These are phyloP conservation scores for Oryza punctata DNA, from an alignment of 176 grass and related monocot species.

Conservation along the genomic window DNA sequence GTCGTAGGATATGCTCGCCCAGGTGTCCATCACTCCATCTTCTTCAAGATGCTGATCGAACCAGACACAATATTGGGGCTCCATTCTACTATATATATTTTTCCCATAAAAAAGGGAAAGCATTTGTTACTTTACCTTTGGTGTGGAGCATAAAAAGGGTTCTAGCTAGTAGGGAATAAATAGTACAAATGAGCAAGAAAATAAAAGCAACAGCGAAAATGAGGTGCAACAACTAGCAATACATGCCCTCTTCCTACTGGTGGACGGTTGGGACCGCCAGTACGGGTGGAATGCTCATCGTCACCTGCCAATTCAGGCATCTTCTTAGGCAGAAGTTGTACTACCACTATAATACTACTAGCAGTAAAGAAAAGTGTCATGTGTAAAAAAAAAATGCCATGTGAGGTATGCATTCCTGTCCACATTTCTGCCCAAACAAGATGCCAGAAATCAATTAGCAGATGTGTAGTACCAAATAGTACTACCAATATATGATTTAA, in stretches of 20 bases:
- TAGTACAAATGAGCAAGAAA: not conserved
- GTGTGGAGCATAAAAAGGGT: not conserved
- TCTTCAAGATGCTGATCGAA: not conserved
- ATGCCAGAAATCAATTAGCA: not conserved
- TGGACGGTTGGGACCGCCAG: not conserved
- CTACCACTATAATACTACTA: too few relatives aligned
- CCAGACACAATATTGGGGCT: not conserved
- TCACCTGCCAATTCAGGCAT: slow-evolving; percentile 26
- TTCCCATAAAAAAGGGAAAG: not conserved
- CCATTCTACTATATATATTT: not conserved
- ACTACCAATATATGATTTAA: not conserved
- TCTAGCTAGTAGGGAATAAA: not conserved
- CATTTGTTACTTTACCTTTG: not conserved
- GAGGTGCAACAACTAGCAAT: slow-evolving; percentile 3
- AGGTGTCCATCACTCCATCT: not conserved
- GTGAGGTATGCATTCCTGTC: not conserved
- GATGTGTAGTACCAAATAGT: not conserved
- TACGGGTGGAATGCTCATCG: not conserved
- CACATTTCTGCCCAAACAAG: not conserved
- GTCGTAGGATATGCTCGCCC: not conserved
- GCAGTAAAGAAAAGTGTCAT: not conserved
- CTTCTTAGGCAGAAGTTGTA: not conserved
- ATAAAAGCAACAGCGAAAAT: not conserved
- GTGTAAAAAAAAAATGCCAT: too few relatives aligned
- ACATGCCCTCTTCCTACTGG: not conserved